phyloP scores from a whole-genome alignment of 208 protist species.

The Tritrichomonas musculus region DNA sequence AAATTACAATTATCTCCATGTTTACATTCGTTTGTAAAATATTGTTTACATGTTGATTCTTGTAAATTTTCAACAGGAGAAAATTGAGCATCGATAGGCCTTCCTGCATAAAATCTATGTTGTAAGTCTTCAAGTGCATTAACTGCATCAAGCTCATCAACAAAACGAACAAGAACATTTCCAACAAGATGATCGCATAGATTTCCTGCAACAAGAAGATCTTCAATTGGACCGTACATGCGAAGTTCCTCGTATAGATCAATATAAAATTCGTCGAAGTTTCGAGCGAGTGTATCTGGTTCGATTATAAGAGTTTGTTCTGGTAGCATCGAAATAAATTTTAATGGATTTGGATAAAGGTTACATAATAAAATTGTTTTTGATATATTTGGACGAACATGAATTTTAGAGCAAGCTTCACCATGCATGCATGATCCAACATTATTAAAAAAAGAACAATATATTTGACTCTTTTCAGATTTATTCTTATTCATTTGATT shows the following conservation, averaged over 20 bases:
- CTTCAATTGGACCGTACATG: background rate
- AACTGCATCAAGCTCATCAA: background rate
- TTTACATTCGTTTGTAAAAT: background rate
- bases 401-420: background rate
- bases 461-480: background rate
- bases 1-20: conserved; percentile 24
- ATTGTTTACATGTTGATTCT: background rate
- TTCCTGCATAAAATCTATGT: background rate
- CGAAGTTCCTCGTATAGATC: conserved; percentile 26
- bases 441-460: background rate
- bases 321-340: background rate
- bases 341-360: background rate
- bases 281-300: background rate
- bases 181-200: background rate
- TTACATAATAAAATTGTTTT: background rate
- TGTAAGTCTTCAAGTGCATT: background rate
- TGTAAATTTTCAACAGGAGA: background rate
- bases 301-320: background rate
- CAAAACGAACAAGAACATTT: background rate
- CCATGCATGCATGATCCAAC: conserved; percentile 16
- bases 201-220: background rate
- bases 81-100: conserved; percentile 2
- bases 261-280: conserved; percentile 31
- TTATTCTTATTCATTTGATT: no score
- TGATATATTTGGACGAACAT: background rate